Evolutionary conservation across 2,329 filamentous ascomycete species (phyloP), one percentile per base, ranked within the genome.

Genomic region (Metarhizium album): DNA sequence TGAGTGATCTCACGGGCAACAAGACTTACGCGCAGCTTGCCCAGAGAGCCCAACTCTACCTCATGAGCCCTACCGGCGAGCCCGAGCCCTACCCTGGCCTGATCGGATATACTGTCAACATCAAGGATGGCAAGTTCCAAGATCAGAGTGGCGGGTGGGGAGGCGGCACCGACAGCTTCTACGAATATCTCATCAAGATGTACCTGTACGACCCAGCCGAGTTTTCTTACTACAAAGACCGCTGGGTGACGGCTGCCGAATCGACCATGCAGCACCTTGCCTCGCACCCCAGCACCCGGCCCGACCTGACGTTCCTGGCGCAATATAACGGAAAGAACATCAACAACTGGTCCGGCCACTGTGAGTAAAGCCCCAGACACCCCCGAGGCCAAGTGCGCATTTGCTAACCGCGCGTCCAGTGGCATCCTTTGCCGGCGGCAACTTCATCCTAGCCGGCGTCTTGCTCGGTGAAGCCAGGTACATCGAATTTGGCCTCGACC

Each of bases 121-220:
- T 89, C 54, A 62, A 69, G 1, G 81, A 77, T 2, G 89, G 89
- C 22, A 58, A 72, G 6, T 91, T 94, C 58, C 57, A 76, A 14
- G 79, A 91, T 60, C 75, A 75, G 22, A 60, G 57, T 1, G 88
- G 89, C 46, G 84, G 86, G 45, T 95, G 88, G 88, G 78, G 79
- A 40, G 87, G 84, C 48, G 84, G 86, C 13, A 78, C 78, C 24
- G 88, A 94, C 65, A 87, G 82, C 40, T 94, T 84, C 69, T 95
- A 94, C 69, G 88, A 94, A 68, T 94, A 94, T 60, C 77, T 95
- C 35, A 84, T 95, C 66, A 95, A 95, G 72, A 91, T 93, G 86
- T 94, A 83, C 60, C 66, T 91, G 50, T 94, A 94, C 64, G 84
- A 90, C 61, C 74, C 80, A 0, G 58, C 64, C 4, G 74, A 80